These are phyloP conservation scores for Pichia cabralensis DNA, from an alignment of 805 yeast genomes.

Conservation along the genomic window DNA sequence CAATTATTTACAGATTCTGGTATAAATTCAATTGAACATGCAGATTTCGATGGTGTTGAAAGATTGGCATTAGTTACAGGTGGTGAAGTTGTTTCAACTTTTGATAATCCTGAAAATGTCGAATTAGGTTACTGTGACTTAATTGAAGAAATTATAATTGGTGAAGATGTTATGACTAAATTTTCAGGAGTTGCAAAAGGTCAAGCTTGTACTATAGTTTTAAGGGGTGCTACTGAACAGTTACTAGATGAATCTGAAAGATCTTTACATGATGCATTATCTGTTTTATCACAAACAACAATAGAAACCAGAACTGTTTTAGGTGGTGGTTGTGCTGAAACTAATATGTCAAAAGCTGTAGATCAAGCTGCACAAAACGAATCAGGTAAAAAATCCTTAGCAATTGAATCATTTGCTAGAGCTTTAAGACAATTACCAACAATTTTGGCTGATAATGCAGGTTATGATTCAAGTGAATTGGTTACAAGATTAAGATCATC, in stretches of 20 bases:
- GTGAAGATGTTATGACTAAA: conserved; percentile 83
- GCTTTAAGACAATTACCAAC: conserved; percentile 94
- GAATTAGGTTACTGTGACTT: conserved; percentile 79
- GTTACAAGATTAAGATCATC: conserved; percentile 86
- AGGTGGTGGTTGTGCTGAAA: conserved; percentile 90
- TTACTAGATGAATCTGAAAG: conserved; percentile 97
- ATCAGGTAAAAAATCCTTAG: conserved; percentile 87
- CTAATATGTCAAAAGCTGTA: conserved; percentile 95
- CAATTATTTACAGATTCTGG: conserved; percentile 81
- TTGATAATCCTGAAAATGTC: conserved; percentile 83
- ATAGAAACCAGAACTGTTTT: conserved; percentile 83
- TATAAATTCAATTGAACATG: conserved; percentile 92
- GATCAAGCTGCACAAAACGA: conserved; percentile 87
- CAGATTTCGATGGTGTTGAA: conserved; percentile 97
- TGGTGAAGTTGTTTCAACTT: conserved; percentile 95
- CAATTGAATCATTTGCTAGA: conserved; percentile 88
- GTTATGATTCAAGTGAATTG: conserved; percentile 86
- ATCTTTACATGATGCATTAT: conserved; percentile 91
- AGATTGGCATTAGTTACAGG: conserved; percentile 94
- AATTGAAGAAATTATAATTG: conserved; percentile 88
- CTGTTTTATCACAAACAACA: conserved; percentile 92
- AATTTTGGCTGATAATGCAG: conserved; percentile 94
- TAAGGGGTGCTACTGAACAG: conserved; percentile 98
- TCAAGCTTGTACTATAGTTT: conserved; percentile 90
- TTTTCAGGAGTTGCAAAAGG: conserved; percentile 95